phyloP scores from a whole-genome alignment of 345 rosid genomes.

The Microcos paniculata region DNA sequence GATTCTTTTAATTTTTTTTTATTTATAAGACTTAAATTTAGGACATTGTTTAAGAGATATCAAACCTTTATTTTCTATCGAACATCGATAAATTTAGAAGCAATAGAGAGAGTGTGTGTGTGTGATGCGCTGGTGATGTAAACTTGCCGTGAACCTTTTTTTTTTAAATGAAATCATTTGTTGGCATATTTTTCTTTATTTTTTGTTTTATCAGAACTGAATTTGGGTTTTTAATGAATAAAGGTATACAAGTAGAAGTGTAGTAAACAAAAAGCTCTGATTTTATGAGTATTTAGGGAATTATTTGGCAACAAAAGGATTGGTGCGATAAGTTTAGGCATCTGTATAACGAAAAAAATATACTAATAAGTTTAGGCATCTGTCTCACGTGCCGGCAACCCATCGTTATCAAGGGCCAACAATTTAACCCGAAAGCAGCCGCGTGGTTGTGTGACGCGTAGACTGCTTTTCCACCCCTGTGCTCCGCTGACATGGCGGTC shows the following conservation, averaged over 20 bases:
- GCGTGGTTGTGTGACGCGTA: slow-evolving; percentile 38
- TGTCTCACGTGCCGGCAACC: slow-evolving; percentile 38
- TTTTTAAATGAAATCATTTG: neutral
- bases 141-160: neutral
- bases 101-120: neutral
- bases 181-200: too few species aligned
- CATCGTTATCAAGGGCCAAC: slow-evolving; percentile 42
- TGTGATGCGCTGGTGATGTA: too few species aligned
- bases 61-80: too few species aligned
- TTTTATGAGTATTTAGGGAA: neutral
- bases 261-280: too few species aligned
- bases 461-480: neutral
- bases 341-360: too few species aligned
- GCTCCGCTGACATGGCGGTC: slow-evolving; percentile 57
- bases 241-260: neutral
- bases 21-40: too few species aligned
- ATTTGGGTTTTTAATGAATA: neutral
- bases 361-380: slow-evolving; percentile 1
- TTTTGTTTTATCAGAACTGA: neutral
- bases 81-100: too few species aligned
- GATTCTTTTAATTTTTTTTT: too few species aligned
- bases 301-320: neutral
- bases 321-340: too few species aligned
- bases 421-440: slow-evolving; percentile 35
- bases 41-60: too few species aligned